These are phyloP conservation scores for Datura wrightii DNA, from an alignment of 257 asterid species.

Conservation along the genomic window DNA sequence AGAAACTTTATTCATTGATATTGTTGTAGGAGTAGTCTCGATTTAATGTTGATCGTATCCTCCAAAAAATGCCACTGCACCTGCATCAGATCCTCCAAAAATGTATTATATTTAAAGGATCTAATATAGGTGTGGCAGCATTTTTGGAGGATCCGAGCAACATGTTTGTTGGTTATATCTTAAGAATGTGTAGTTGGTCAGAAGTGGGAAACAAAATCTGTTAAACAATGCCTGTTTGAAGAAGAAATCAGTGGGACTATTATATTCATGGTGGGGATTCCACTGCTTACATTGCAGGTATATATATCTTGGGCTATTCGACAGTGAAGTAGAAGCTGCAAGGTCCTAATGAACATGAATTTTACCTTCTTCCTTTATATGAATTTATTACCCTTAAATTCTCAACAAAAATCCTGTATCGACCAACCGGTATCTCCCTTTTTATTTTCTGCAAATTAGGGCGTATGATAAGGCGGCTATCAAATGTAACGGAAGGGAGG, in stretches of 20 bases:
- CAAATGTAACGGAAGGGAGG: constrained; percentile 70
- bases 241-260: constrained; percentile 29
- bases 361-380: constrained; percentile 39
- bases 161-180: background rate
- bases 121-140: background rate
- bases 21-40: background rate
- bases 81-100: background rate
- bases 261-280: constrained; percentile 46
- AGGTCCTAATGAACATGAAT: constrained; percentile 52
- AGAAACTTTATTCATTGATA: constrained; percentile 13
- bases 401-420: constrained; percentile 38
- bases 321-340: constrained; percentile 62
- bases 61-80: background rate
- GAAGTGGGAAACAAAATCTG: constrained; percentile 31
- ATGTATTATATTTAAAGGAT: background rate
- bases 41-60: background rate
- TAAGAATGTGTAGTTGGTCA: constrained; percentile 12
- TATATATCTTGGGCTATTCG: constrained; percentile 58
- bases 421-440: constrained; percentile 45
- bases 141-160: constrained; percentile 5
- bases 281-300: constrained; percentile 56
- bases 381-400: constrained; percentile 39
- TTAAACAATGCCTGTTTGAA: constrained; percentile 22
- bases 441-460: constrained; percentile 53
- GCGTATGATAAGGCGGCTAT: constrained; percentile 84